A percentile compares a stretch with the other conserved stretches of the same genome.
phyloP scores from a whole-genome alignment of 2,329 filamentous ascomycete genomes.

The Fusarium sp. region DNA sequence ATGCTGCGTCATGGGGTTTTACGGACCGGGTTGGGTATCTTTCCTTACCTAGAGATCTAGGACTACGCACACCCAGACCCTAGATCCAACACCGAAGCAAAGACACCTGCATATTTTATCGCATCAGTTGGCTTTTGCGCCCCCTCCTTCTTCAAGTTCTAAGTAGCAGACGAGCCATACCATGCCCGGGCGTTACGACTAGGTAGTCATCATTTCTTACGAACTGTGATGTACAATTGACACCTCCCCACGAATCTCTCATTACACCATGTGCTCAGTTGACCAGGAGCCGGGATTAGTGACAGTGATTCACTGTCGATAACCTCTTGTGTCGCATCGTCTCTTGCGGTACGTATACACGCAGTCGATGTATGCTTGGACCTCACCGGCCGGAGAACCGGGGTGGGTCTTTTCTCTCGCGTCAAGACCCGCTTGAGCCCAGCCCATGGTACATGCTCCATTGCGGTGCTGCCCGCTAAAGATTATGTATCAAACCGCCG shows the following conservation, averaged over 20 bases:
- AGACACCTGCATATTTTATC: not conserved
- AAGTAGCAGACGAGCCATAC: not conserved
- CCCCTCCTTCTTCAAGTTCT: not conserved
- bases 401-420: not conserved
- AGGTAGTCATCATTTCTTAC: not conserved
- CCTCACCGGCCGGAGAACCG: no score
- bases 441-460: not conserved
- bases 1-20: not conserved
- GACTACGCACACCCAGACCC: not conserved
- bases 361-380: not conserved
- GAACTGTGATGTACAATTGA: not conserved
- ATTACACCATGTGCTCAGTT: not conserved
- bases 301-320: conserved; percentile 1
- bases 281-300: not conserved
- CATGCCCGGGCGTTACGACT: not conserved
- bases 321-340: not conserved
- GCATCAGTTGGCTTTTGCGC: not conserved
- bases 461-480: not conserved
- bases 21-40: not conserved
- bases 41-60: not conserved
- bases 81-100: not conserved
- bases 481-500: not conserved
- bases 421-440: not conserved
- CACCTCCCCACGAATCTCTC: not conserved
- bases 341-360: not conserved